A percentile compares a stretch with the other conserved stretches of the same genome.
Conservation (phyloP, 345 rosid species). For the Cochlearia excelsa region DNA sequence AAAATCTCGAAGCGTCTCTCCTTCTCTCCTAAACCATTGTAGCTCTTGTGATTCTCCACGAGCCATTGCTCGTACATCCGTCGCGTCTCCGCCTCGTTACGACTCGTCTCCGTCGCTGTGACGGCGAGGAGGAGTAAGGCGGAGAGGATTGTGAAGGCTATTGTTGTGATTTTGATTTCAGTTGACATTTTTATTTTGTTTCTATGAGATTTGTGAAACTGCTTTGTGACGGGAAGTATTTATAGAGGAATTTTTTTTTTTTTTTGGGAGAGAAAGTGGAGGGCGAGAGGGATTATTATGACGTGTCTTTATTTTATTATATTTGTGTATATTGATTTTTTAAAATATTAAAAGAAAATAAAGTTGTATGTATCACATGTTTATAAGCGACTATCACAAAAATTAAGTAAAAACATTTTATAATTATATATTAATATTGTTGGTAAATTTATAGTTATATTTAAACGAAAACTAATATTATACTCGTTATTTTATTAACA, state of each 20-base stretch:
- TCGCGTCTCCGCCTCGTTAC: conserved; percentile 29
- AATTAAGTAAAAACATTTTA: no score
- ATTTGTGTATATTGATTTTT: neutral
- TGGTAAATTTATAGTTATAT: no score
- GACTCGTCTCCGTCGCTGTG: conserved; percentile 17
- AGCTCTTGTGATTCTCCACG: conserved; percentile 44
- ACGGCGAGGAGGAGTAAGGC: conserved; percentile 17
- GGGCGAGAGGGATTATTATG: conserved; percentile 21
- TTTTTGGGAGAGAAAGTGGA: conserved; percentile 13
- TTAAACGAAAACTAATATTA: no score
- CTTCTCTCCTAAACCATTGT: conserved; percentile 62
- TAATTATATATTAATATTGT: no score
- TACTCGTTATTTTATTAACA: no score
- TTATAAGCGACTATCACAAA: no score
- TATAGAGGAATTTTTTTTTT: conserved; percentile 23
- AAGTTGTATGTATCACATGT: conserved; percentile 9
- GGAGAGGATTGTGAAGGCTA: conserved; percentile 18
- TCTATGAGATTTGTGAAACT: conserved; percentile 15
- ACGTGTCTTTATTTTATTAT: conserved; percentile 21
- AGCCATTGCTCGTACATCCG: conserved; percentile 60
- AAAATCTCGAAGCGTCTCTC: conserved; percentile 63
- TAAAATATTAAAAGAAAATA: no score
- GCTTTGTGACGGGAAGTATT: conserved; percentile 17
- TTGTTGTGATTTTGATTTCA: conserved; percentile 1
- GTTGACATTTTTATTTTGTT: conserved; percentile 14